Conservation (phyloP, 2,329 filamentous ascomycete species). For the Alternaria sp. region DNA sequence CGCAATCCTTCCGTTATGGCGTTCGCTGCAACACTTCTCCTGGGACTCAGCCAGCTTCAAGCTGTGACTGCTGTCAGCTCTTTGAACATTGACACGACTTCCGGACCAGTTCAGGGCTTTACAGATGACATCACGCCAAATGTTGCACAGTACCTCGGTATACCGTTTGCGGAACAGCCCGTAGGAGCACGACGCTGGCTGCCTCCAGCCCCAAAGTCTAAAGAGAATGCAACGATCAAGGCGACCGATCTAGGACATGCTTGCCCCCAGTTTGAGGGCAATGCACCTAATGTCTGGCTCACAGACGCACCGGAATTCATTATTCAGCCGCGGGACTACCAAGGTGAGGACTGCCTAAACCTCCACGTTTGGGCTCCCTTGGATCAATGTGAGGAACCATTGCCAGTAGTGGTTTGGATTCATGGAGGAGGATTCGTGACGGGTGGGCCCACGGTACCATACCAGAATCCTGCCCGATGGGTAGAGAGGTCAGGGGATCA, state of each 20-base stretch:
- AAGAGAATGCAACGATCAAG: constrained; percentile 32
- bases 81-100: constrained; percentile 36
- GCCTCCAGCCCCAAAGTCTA: constrained; percentile 36
- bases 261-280: constrained; percentile 38
- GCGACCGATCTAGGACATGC: constrained; percentile 38
- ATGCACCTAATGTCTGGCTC: constrained; percentile 31
- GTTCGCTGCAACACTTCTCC: constrained; percentile 7
- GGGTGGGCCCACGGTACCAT: constrained; percentile 58
- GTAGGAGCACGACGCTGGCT: constrained; percentile 45
- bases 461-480: constrained; percentile 39
- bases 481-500: constrained; percentile 48
- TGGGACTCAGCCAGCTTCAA: constrained; percentile 13
- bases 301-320: constrained; percentile 39
- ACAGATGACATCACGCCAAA: constrained; percentile 46
- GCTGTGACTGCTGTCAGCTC: constrained; percentile 23
- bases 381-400: constrained; percentile 12
- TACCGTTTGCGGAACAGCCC: constrained; percentile 51
- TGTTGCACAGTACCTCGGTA: constrained; percentile 51
- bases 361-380: constrained; percentile 58
- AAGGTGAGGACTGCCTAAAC: constrained; percentile 58
- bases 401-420: constrained; percentile 59
- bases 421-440: constrained; percentile 59
- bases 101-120: constrained; percentile 44
- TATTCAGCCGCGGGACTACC: constrained; percentile 27
- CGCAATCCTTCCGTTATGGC: constrained; percentile 5